phyloP scores from a whole-genome alignment of 73 alveolate species.

The Paramecium sexaurelia region DNA sequence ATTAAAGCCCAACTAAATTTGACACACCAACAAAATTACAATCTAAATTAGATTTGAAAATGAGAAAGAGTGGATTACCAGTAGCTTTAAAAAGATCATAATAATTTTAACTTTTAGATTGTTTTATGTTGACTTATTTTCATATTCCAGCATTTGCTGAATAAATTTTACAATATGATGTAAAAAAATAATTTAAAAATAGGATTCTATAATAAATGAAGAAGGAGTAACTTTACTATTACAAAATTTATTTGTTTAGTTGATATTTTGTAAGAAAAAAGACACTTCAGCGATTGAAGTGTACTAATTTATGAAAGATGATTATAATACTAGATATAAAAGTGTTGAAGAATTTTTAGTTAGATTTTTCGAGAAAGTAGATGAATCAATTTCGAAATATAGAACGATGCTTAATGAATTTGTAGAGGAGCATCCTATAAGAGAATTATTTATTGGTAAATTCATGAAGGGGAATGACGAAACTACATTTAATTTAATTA shows the following conservation, averaged over 20 bases:
- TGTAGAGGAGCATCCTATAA: not conserved
- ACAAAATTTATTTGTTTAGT: not conserved
- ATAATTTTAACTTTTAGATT: not conserved
- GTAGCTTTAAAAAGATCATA: slow-evolving; percentile 20
- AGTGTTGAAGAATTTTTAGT: slow-evolving; percentile 41
- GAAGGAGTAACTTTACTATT: not conserved
- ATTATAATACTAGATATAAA: slow-evolving; percentile 28
- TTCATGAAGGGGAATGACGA: not conserved
- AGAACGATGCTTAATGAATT: not conserved
- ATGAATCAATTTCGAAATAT: slow-evolving; percentile 13
- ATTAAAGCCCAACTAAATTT: not conserved
- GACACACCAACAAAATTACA: not conserved
- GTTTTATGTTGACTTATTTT: not conserved
- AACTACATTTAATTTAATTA: not conserved
- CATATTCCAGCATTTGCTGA: slow-evolving; percentile 39
- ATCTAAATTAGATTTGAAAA: not conserved
- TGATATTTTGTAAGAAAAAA: slow-evolving; percentile 8
- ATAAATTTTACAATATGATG: slow-evolving; percentile 1
- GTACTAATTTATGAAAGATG: slow-evolving; percentile 9
- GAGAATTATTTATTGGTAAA: not conserved
- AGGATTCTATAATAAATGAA: slow-evolving; percentile 9
- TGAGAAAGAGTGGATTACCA: slow-evolving; percentile 38
- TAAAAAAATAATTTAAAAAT: not conserved
- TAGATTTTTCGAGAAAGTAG: slow-evolving; percentile 9
- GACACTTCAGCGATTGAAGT: slow-evolving; percentile 33